Evolutionary conservation across 495 filamentous ascomycete genomes (phyloP).

Genomic region (Neurospora sp.): DNA sequence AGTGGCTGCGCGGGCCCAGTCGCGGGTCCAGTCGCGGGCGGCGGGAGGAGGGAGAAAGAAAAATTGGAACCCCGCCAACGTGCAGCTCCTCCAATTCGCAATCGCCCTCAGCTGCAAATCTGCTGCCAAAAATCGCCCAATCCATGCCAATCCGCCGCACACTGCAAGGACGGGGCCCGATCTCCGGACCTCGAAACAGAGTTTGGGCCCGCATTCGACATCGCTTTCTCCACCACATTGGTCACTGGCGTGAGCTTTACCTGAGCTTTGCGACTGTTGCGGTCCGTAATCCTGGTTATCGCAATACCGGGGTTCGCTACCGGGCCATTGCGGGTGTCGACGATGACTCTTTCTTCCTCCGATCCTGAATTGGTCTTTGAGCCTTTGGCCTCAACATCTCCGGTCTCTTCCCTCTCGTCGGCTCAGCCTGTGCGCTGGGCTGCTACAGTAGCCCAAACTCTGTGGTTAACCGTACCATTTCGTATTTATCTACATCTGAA

Average conservation of each 20-base stretch:
- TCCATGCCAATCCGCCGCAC: neutral
- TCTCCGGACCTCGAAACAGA: neutral
- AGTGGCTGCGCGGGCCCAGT: neutral
- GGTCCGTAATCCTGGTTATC: neutral
- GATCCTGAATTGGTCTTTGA: neutral
- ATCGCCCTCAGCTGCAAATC: neutral
- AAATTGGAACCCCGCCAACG: slow-evolving; percentile 13
- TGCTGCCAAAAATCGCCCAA: neutral
- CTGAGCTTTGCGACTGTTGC: neutral
- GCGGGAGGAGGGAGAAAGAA: slow-evolving; percentile 10
- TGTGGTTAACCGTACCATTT: neutral
- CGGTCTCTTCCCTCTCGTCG: neutral
- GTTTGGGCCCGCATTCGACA: neutral
- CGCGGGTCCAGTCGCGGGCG: neutral
- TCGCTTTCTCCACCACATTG: neutral
- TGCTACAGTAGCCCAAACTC: neutral
- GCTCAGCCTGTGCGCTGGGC: neutral
- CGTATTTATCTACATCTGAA: neutral
- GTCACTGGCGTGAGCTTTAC: neutral
- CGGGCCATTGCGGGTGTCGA: neutral
- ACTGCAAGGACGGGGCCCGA: neutral
- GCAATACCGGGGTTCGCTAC: neutral
- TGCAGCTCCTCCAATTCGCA: neutral
- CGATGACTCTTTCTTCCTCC: neutral
- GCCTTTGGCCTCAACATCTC: neutral